Conservation (phyloP, 164 flowering plant genomes). For the Paratinospora sagittata region DNA sequence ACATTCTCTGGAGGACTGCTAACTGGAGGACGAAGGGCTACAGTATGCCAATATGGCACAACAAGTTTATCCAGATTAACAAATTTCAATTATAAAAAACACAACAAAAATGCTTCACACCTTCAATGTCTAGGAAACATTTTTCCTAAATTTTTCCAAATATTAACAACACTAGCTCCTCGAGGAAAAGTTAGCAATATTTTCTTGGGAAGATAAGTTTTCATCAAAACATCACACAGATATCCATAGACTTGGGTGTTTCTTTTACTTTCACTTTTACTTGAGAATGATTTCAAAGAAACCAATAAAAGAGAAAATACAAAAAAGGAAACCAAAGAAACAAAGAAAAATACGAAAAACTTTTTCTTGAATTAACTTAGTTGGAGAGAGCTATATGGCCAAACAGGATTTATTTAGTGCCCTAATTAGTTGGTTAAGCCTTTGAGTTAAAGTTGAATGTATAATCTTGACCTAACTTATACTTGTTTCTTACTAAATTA, state of each 20-base stretch:
- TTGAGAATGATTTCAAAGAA: not conserved
- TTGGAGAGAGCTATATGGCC: not conserved
- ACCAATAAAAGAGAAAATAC: too few relatives aligned
- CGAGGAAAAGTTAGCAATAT: not conserved
- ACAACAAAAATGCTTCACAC: not conserved
- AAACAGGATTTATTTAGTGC: not conserved
- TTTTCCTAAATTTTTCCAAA: not conserved
- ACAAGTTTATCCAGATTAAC: constrained; percentile 5
- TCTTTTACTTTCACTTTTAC: not conserved
- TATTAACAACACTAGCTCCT: not conserved
- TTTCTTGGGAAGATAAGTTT: not conserved
- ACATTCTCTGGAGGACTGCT: constrained; percentile 40
- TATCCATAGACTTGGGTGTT: not conserved
- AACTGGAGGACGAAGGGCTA: constrained; percentile 80
- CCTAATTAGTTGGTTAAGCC: not conserved
- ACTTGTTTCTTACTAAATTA: too few relatives aligned
- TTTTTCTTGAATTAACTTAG: too few relatives aligned
- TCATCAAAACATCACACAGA: not conserved
- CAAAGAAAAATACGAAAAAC: not conserved
- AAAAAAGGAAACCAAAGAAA: not conserved
- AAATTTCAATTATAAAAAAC: not conserved
- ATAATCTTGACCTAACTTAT: not conserved
- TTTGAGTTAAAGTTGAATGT: not conserved
- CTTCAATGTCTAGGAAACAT: not conserved
- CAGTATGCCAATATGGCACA: constrained; percentile 17